Percentiles rank a stretch among this genome's conserved stretches.
Conservation (phyloP, 164 flowering plant genomes). For the Vitis vinifera region ASM3070453v1 NC_081823.1:6978001-6978500, state of each 20-base stretch:
- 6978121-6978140: background rate
- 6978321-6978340: background rate
- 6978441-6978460: background rate
- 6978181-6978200: constrained; percentile 71
- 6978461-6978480: too few species aligned
- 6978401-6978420: background rate
- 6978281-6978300: constrained; percentile 41
- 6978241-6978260: constrained; percentile 90
- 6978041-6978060: constrained; percentile 90
- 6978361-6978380: background rate
- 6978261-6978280: constrained; percentile 89
- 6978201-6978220: constrained; percentile 85
- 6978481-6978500: too few species aligned
- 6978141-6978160: background rate
- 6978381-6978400: background rate
- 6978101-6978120: constrained; percentile 16
- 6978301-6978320: background rate
- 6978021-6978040: constrained; percentile 95
- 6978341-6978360: background rate
- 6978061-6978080: constrained; percentile 78
- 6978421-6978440: background rate
- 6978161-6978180: constrained; percentile 1
- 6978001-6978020: constrained; percentile 71
- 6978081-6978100: constrained; percentile 71
- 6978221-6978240: constrained; percentile 91